These are phyloP conservation scores for Gastrolobium bilobum DNA, from an alignment of 306 rosid species.

Conservation along the genomic window DNA sequence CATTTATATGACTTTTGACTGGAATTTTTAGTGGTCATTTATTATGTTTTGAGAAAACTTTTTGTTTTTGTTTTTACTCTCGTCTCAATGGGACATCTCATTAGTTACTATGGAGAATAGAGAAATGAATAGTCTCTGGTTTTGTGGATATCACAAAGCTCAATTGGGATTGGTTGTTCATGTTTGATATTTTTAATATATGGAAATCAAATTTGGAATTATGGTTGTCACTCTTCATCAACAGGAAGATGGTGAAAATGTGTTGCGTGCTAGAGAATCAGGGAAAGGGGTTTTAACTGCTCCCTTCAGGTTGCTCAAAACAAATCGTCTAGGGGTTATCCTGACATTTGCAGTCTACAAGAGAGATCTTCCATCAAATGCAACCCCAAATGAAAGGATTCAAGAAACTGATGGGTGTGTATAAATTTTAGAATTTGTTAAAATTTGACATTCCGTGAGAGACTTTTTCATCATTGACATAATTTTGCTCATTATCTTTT, in stretches of 20 bases:
- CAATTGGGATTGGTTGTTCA: slow-evolving; percentile 17
- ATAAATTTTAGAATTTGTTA: slow-evolving; percentile 25
- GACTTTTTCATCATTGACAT: not conserved
- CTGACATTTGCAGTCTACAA: slow-evolving; percentile 96
- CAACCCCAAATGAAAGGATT: slow-evolving; percentile 88
- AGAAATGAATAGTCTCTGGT: slow-evolving; percentile 6
- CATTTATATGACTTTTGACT: slow-evolving; percentile 1
- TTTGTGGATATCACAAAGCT: slow-evolving; percentile 5
- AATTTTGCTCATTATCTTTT: slow-evolving; percentile 11
- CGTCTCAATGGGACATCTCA: not conserved
- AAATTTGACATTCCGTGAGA: not conserved
- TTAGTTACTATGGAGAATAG: not conserved
- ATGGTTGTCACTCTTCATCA: slow-evolving; percentile 27
- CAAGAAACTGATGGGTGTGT: slow-evolving; percentile 94
- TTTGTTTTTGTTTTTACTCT: not conserved
- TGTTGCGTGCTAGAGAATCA: slow-evolving; percentile 88
- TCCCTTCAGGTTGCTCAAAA: slow-evolving; percentile 86
- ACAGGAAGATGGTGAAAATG: slow-evolving; percentile 93
- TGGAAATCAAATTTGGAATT: slow-evolving; percentile 4
- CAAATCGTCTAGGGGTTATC: slow-evolving; percentile 94
- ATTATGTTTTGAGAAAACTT: slow-evolving; percentile 5
- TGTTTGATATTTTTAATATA: slow-evolving; percentile 30
- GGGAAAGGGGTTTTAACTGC: slow-evolving; percentile 98
- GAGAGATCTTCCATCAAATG: slow-evolving; percentile 88
- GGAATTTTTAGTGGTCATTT: not conserved